Evolutionary conservation across 306 rosid species (phyloP).

Genomic region (Rosa lucieae): DNA sequence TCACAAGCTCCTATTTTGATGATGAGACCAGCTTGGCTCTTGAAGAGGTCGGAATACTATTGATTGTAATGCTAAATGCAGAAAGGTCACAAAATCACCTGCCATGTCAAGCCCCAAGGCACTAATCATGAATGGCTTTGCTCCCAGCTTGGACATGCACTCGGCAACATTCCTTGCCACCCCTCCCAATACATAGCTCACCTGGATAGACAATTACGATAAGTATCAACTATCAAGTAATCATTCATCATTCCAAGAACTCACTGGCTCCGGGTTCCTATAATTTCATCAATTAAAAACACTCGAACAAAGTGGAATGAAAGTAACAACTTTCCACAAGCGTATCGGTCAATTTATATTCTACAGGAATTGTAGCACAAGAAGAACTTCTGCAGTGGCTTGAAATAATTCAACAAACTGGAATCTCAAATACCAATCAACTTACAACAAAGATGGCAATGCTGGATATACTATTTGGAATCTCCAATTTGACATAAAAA

Average conservation of each 20-base stretch:
- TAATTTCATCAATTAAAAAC: not conserved
- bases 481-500: not conserved
- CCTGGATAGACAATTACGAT: constrained; percentile 43
- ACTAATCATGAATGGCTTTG: constrained; percentile 80
- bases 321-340: not conserved
- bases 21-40: not conserved
- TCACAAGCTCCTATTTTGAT: not conserved
- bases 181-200: constrained; percentile 73
- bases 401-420: not conserved
- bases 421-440: not conserved
- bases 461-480: not conserved
- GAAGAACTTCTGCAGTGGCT: not conserved
- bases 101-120: constrained; percentile 82
- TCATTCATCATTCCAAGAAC: not conserved
- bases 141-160: constrained; percentile 86
- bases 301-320: not conserved
- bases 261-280: not conserved
- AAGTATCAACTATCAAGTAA: not conserved
- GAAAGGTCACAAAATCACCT: constrained; percentile 43
- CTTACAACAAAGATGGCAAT: not conserved
- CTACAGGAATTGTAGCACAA: not conserved
- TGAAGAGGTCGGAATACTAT: constrained; percentile 7
- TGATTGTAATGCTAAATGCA: not conserved
- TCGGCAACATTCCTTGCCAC: constrained; percentile 95
- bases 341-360: not conserved